Conservation (phyloP, 2,329 filamentous ascomycete species). For the Achaetomium macrosporum region DNA sequence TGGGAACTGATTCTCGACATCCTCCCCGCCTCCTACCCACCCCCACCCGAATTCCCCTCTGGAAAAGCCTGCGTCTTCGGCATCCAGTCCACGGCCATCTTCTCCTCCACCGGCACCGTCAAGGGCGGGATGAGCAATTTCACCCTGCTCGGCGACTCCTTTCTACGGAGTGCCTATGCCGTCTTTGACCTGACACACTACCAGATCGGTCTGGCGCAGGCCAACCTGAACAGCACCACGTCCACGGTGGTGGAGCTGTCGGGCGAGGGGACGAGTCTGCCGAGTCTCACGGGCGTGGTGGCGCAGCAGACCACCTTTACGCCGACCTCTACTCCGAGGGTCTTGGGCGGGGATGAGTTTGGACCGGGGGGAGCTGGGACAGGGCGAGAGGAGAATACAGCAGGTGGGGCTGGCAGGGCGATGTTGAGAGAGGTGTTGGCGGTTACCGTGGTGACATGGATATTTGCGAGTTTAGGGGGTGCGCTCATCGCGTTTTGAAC, state of each 20-base stretch:
- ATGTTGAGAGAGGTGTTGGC: neutral
- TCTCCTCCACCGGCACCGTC: constrained; percentile 12
- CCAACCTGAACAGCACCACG: constrained; percentile 43
- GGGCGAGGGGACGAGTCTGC: constrained; percentile 33
- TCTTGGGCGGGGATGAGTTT: too few species aligned
- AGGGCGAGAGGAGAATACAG: constrained; percentile 4
- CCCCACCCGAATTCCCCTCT: constrained; percentile 33
- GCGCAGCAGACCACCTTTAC: constrained; percentile 28
- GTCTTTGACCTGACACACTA: constrained; percentile 49
- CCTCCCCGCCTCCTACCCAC: constrained; percentile 27
- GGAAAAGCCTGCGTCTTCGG: constrained; percentile 48
- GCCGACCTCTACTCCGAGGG: constrained; percentile 6
- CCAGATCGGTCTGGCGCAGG: constrained; percentile 47
- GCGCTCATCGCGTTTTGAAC: neutral
- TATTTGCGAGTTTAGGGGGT: constrained; percentile 4
- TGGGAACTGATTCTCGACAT: constrained; percentile 38
- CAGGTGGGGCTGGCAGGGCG: neutral
- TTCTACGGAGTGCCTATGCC: constrained; percentile 46
- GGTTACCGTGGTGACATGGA: neutral
- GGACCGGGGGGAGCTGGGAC: neutral
- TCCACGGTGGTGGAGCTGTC: constrained; percentile 43
- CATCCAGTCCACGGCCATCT: constrained; percentile 37
- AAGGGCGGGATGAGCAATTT: constrained; percentile 17
- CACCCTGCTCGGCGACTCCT: constrained; percentile 41
- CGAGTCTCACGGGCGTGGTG: constrained; percentile 39